Conservation (phyloP, 2,329 filamentous ascomycete species). For the Neocucurbitaria cava region DNA sequence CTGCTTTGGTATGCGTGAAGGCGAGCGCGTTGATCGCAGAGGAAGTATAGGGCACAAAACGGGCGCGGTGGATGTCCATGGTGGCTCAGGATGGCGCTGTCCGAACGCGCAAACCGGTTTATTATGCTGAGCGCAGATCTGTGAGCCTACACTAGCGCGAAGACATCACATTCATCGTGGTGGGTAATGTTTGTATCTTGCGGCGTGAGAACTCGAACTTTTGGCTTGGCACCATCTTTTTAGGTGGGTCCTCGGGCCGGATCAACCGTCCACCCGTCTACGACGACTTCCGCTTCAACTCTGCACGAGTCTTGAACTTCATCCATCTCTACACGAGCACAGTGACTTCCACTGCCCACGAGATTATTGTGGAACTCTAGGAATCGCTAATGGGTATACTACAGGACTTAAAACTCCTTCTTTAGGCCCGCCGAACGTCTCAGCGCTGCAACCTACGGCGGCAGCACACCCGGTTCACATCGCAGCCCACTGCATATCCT, state of each 20-base stretch:
- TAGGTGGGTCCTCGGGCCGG: conserved; percentile 21
- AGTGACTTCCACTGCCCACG: neutral
- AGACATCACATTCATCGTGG: conserved; percentile 11
- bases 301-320: neutral
- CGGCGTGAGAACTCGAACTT: conserved; percentile 16
- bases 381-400: neutral
- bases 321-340: neutral
- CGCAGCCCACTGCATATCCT: neutral
- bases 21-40: conserved; percentile 93
- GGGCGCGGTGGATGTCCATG: conserved; percentile 97
- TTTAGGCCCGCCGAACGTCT: neutral
- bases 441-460: neutral
- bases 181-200: conserved; percentile 1
- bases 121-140: conserved; percentile 17
- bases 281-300: neutral
- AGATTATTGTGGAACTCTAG: neutral
- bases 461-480: neutral
- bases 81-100: neutral
- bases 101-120: neutral
- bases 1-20: conserved; percentile 74
- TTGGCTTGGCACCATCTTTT: conserved; percentile 25
- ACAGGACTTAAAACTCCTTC: neutral
- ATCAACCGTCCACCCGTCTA: too few relatives aligned
- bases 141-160: conserved; percentile 22
- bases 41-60: conserved; percentile 91